Evolutionary conservation across 306 rosid genomes (phyloP), one percentile per base, ranked within the genome.

Genomic region (Citrullus mucosospermus): DNA sequence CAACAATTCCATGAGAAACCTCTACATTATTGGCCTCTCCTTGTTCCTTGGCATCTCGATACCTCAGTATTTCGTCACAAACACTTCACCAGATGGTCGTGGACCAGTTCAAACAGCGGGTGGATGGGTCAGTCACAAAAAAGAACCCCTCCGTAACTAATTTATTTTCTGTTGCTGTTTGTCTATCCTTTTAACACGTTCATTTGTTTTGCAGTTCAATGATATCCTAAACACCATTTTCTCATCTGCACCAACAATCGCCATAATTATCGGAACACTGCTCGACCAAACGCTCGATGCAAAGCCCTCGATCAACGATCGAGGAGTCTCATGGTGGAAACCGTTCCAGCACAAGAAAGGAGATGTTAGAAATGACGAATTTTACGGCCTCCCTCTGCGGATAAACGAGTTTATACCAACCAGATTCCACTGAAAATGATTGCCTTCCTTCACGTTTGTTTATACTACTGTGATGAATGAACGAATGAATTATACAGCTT

Each of bases 281-380:
- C 79, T 95, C 1, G 98, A 95, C 82, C 91, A 87, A 85, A 92
- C 98, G 2, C 88, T 95, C 1, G 98, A 92, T 0, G 93, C 89
- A 1, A 86, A 80, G 75, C 16, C 71, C 3, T 50, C 83, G 9
- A 69, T 34, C 6, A 78, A 22, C 6, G 97, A 95, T 39, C 88
- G 98, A 82, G 98, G 98, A 80, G 22, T 95, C 65, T 87, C 84
- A 76, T 95, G 98, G 98, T 92, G 96, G 97, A 70, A 10, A 65
- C 93, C 97, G 1, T 95, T 89, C 89, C 97, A 92, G 77, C 75
- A 74, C 28, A 91, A 84, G 85, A 83, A 91, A 17, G 98, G 98
- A 71, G 98, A 95, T 78, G 73, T 12, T 78, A 83, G 97, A 85
- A 95, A 84, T 54, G 91, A 84, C 0, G 98, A 95, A 78, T 95